Evolutionary conservation across 441 rosid species (phyloP), one percentile per base, ranked within the genome.

Genomic region (Gossypium gossypioides): DNA sequence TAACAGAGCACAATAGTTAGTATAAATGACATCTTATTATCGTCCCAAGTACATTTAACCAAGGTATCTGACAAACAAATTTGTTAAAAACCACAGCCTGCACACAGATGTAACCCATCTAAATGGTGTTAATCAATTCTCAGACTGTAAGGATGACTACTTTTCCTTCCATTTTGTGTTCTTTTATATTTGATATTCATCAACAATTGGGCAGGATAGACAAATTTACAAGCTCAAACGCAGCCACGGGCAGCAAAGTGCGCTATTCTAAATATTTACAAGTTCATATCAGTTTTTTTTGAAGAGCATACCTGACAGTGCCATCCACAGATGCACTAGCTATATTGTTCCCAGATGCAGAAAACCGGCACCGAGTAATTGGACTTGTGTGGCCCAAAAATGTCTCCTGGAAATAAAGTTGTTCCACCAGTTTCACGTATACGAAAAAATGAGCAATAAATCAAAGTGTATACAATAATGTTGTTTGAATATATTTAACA

Each of bases 341-440:
- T 75, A 88, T 87, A 73, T 88, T 87, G 84, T 83, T 81, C 68
- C 93, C 93, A 68, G 93, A 84, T 60, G 89, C 91, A 78, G 93
- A 88, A 86, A 86, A 87, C 57, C 87, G 85, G 75, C 88, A 88
- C 32, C 88, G 72, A 51, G 88, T 84, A 73, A 88, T 87, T 63
- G 91, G 86, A 76, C 88, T 88, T n/a, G 93, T 85, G 78, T 87
- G 93, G 72, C 93, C 93, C 68, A 88, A 71, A 84, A 88, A 88
- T 24, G 89, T 84, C 71, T 88, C 91, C 93, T 88, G 50, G 56
- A 86, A 68, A 61, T 22, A 77, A 80, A 44, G 48, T 73, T 27
- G 61, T 69, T 62, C 13, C 16, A 12, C 50, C 13, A 62, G 81
- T 70, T 69, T 66, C 51, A 73, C 21, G 59, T 21, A 71, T 50